Evolutionary conservation across 139 green algal genomes (phyloP), one percentile per base, ranked within the genome.

Genomic region (Coelastrella sp.): DNA sequence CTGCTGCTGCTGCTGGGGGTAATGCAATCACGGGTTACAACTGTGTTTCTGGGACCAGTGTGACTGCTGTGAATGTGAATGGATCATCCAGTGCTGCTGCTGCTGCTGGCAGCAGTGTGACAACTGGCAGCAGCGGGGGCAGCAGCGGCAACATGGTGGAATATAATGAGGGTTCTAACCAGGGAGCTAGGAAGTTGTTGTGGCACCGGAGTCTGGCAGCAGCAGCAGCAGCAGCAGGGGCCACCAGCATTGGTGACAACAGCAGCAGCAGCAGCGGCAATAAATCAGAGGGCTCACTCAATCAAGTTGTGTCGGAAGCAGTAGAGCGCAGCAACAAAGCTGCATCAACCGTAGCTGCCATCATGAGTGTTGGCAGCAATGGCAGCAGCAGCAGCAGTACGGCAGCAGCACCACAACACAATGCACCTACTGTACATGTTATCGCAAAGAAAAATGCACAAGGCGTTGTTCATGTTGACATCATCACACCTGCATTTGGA

Each of bases 1-100:
- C 74, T 81, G 74, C 74, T 81, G 51, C 74, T 81, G n/a, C 32
- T 34, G 11, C 27, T 53, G n/a, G 43, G n/a, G 63, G 43, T 27
- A 63, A 6, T 19, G 27, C 2, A 25, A 69, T 38, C 69, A 78
- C 43, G 27, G 63, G 71, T 27, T 64, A 51, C 71, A 79, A 45
- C 45, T 45, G 45, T 4, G 4, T 32, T 32, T 7, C 30, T 32
- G 53, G 27, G 30, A 25, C 1, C 34, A 74, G 7, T 51, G 30
- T 15, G 4, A 48, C 34, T 7, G 4, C 66, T 13, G 13, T 17
- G 32, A 48, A 69, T 69, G 13, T 40, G 2, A 27, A 19, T 6
- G 17, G 19, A 64, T 5, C 62, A 32, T 6, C 62, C 21, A 37
- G 5, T 57, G 67, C 21, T 34, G 67, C 37, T 17, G 67, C 67